Percentiles rank a stretch among this genome's conserved stretches.
Conservation (phyloP, 2,329 filamentous ascomycete species). For the Xylaria sp. region DNA sequence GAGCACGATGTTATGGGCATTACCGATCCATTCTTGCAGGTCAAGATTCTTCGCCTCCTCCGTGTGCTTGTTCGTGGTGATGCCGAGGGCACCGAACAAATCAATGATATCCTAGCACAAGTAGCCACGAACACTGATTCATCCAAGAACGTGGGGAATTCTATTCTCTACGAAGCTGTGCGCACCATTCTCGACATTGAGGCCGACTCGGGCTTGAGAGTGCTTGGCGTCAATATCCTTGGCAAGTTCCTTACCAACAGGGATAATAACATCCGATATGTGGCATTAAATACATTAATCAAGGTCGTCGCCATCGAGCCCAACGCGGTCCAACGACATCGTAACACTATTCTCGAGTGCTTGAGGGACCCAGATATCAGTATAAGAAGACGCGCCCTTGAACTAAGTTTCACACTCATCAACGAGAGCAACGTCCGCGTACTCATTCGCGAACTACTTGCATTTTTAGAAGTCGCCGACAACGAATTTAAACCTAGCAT, state of each 20-base stretch:
- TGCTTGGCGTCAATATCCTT: constrained; percentile 96
- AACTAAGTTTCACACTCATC: constrained; percentile 96
- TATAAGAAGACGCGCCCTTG: constrained; percentile 91
- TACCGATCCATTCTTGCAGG: constrained; percentile 95
- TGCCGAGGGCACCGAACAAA: constrained; percentile 87
- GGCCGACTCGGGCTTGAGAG: constrained; percentile 90
- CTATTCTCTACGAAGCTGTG: constrained; percentile 96
- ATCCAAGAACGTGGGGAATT: constrained; percentile 97
- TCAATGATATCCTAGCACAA: constrained; percentile 97
- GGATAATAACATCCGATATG: constrained; percentile 99
- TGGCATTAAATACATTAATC: constrained; percentile 94
- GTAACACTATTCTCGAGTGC: constrained; percentile 97
- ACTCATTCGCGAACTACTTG: constrained; percentile 87
- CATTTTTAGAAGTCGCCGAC: constrained; percentile 95
- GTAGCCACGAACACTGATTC: constrained; percentile 98
- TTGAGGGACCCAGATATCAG: constrained; percentile 97
- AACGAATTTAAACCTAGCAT: constrained; percentile 99
- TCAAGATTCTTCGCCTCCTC: constrained; percentile 89
- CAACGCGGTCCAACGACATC: constrained; percentile 94
- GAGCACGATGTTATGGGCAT: constrained; percentile 99
- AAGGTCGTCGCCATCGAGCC: constrained; percentile 98
- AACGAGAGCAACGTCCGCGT: constrained; percentile 96
- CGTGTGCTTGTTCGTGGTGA: constrained; percentile 88
- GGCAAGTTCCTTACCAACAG: constrained; percentile 98
- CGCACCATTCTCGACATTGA: constrained; percentile 98